phyloP scores from a whole-genome alignment of 1,284 basidiomycete species.

The Cryptococcus floricola region DNA sequence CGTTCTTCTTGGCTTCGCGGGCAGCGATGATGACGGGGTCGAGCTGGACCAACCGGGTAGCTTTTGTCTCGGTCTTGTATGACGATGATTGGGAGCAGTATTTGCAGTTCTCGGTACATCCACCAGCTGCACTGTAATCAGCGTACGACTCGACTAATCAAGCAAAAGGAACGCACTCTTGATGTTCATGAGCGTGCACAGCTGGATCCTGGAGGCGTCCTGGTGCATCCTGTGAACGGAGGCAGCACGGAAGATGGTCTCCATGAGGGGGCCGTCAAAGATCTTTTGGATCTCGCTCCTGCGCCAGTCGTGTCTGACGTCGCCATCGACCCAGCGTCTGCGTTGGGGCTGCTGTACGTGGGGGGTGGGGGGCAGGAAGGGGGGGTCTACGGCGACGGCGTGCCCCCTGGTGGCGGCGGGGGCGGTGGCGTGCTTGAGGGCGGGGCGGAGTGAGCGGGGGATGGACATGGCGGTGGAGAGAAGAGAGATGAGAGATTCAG shows the following conservation, averaged over 20 bases:
- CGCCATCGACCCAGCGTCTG: constrained; percentile 24
- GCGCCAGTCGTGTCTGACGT: constrained; percentile 47
- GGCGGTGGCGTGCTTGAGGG: neutral
- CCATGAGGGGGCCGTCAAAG: constrained; percentile 66
- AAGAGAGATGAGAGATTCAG: neutral
- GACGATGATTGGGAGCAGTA: constrained; percentile 97
- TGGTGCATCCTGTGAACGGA: constrained; percentile 78
- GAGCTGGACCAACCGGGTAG: constrained; percentile 80
- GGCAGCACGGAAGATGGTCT: constrained; percentile 75
- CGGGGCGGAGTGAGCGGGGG: constrained; percentile 4
- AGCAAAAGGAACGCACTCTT: constrained; percentile 66
- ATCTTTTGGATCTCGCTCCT: constrained; percentile 51
- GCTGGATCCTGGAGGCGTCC: constrained; percentile 83
- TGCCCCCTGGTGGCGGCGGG: constrained; percentile 23
- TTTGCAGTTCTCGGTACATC: constrained; percentile 95
- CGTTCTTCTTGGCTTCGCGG: constrained; percentile 88
- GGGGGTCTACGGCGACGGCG: constrained; percentile 38
- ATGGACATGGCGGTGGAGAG: constrained; percentile 2
- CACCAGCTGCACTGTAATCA: constrained; percentile 61
- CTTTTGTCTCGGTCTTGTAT: constrained; percentile 84
- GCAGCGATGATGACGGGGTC: constrained; percentile 90
- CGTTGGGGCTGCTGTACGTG: constrained; percentile 4
- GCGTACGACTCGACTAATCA: neutral
- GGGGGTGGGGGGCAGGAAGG: constrained; percentile 17
- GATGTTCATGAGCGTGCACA: constrained; percentile 98